phyloP scores from a whole-genome alignment of 2,329 filamentous ascomycete genomes.

The Fulvia fulva region DNA sequence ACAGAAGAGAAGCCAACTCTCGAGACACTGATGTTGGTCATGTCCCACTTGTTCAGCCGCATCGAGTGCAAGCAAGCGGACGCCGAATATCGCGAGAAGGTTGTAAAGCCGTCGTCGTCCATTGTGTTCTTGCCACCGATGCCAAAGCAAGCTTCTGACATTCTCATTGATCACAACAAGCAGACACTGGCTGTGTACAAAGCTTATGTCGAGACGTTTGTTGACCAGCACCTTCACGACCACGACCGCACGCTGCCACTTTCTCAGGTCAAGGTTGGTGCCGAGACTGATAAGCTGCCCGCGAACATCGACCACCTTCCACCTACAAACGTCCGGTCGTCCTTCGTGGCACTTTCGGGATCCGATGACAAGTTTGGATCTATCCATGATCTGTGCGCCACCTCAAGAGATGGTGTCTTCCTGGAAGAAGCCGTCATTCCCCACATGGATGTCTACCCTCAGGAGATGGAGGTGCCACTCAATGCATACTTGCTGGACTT shows the following conservation, averaged over 20 bases:
- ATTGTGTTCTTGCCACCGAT: constrained; percentile 62
- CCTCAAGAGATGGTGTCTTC: constrained; percentile 64
- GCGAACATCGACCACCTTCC: constrained; percentile 30
- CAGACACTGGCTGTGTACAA: constrained; percentile 64
- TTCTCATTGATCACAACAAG: constrained; percentile 60
- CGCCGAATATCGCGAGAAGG: constrained; percentile 45
- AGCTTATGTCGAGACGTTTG: constrained; percentile 65
- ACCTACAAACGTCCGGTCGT: constrained; percentile 54
- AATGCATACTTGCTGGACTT: constrained; percentile 74
- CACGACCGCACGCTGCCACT: constrained; percentile 58
- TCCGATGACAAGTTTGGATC: constrained; percentile 60
- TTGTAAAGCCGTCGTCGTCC: constrained; percentile 57
- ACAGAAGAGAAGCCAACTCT: constrained; percentile 49
- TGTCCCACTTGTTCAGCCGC: constrained; percentile 68
- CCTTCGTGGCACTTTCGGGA: constrained; percentile 69
- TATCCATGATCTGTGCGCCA: constrained; percentile 64
- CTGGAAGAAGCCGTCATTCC: constrained; percentile 71
- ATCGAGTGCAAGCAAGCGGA: constrained; percentile 48
- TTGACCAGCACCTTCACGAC: constrained; percentile 57
- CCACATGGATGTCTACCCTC: constrained; percentile 58
- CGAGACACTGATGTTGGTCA: constrained; percentile 61
- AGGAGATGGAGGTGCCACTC: constrained; percentile 51
- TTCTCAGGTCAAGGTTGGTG: constrained; percentile 48
- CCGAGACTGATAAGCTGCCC: constrained; percentile 26
- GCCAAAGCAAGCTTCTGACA: constrained; percentile 53